Percentiles rank a stretch among this genome's conserved stretches.
These are phyloP conservation scores for Zygosaccharomyces pseudorouxii DNA, from an alignment of 805 yeast genomes.

Conservation along the genomic window DNA sequence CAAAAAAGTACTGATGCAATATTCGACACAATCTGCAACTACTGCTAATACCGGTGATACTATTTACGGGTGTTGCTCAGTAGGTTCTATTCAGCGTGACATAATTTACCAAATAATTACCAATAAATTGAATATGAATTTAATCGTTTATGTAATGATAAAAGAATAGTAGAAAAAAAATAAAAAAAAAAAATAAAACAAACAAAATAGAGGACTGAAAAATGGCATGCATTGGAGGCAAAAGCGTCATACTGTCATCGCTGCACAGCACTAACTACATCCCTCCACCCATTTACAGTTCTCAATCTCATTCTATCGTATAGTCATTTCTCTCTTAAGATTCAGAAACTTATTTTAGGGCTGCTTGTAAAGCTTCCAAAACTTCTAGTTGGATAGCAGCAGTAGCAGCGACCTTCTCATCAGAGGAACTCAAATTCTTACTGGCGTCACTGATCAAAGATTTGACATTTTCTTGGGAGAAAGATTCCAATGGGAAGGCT, in stretches of 20 bases:
- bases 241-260: not conserved
- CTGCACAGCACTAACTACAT: not conserved
- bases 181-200: not conserved
- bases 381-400: slow-evolving; percentile 95
- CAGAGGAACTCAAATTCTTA: slow-evolving; percentile 79
- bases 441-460: slow-evolving; percentile 86
- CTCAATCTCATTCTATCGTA: slow-evolving; percentile 1
- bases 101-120: not conserved
- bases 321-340: not conserved
- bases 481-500: slow-evolving; percentile 87
- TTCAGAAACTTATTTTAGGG: slow-evolving; percentile 23
- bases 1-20: not conserved
- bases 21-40: not conserved
- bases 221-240: not conserved
- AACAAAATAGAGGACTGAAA: not conserved
- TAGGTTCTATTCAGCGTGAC: not conserved
- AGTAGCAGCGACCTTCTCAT: slow-evolving; percentile 86
- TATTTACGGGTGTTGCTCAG: not conserved
- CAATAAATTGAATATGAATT: slow-evolving; percentile 3
- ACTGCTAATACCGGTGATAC: not conserved
- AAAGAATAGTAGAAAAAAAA: not conserved
- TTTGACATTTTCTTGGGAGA: slow-evolving; percentile 75
- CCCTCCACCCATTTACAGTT: not conserved
- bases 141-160: slow-evolving; percentile 2
- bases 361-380: slow-evolving; percentile 79